phyloP scores from a whole-genome alignment of 352 stramenopile species.

The Globisporangium nodosum region DNA sequence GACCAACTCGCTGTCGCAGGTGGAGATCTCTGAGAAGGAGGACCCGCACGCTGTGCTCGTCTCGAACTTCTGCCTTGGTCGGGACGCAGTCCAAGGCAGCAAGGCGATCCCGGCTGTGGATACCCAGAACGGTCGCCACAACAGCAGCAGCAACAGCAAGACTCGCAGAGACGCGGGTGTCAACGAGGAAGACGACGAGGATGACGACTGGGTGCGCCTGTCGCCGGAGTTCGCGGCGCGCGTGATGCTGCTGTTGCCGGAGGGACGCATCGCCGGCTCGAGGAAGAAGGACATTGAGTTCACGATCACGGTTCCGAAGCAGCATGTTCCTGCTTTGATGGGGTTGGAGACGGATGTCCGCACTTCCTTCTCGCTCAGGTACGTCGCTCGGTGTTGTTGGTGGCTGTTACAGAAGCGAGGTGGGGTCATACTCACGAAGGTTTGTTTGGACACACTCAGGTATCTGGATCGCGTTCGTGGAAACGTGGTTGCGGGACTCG shows the following conservation, averaged over 20 bases:
- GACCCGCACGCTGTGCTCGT: constrained; percentile 4
- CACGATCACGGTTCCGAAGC: constrained; percentile 33
- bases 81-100: neutral
- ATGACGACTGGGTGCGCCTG: constrained; percentile 64
- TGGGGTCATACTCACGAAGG: neutral
- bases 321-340: constrained; percentile 2
- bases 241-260: constrained; percentile 62
- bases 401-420: neutral
- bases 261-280: constrained; percentile 39
- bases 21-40: neutral
- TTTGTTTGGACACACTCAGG: constrained; percentile 5
- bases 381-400: neutral
- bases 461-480: constrained; percentile 53
- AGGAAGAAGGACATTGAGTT: constrained; percentile 66
- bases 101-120: neutral
- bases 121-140: neutral
- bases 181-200: constrained; percentile 21
- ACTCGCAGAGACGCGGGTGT: neutral
- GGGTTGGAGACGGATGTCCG: constrained; percentile 17
- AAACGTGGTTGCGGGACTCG: constrained; percentile 3
- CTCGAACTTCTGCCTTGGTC: constrained; percentile 1
- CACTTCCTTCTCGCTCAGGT: constrained; percentile 60
- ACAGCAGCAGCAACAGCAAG: constrained; percentile 4
- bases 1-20: constrained; percentile 1
- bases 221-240: constrained; percentile 64